Conservation (phyloP, 1,284 basidiomycete genomes). For the Lignosus rhinocerotis region DNA sequence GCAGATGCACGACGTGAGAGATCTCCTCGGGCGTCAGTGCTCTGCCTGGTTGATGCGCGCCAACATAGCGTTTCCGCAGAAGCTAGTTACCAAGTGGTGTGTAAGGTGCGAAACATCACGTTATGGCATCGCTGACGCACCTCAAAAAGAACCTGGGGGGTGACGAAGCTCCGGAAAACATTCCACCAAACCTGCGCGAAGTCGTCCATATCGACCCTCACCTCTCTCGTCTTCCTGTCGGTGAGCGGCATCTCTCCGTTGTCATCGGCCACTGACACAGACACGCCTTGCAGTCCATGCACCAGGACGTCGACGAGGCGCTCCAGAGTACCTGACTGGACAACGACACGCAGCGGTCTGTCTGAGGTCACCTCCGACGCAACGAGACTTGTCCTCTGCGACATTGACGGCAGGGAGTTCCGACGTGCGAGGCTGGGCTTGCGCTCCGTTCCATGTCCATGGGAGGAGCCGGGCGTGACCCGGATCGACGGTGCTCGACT, state of each 20-base stretch:
- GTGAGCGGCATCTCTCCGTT: slow-evolving; percentile 78
- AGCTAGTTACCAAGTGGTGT: slow-evolving; percentile 44
- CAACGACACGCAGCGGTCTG: slow-evolving; percentile 68
- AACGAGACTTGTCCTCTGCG: slow-evolving; percentile 58
- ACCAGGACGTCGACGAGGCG: slow-evolving; percentile 72
- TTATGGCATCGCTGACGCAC: slow-evolving; percentile 40
- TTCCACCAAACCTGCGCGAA: slow-evolving; percentile 80
- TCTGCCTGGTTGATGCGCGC: slow-evolving; percentile 38
- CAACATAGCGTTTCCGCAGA: slow-evolving; percentile 69
- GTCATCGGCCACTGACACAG: slow-evolving; percentile 78
- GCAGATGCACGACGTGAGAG: slow-evolving; percentile 32
- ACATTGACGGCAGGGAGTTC: slow-evolving; percentile 77
- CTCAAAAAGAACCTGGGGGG: slow-evolving; percentile 80
- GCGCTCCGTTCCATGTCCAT: slow-evolving; percentile 64
- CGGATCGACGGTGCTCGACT: slow-evolving; percentile 70
- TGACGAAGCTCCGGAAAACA: slow-evolving; percentile 75
- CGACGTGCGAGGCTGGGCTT: slow-evolving; percentile 72
- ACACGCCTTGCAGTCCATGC: slow-evolving; percentile 74
- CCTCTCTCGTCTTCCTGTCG: slow-evolving; percentile 66
- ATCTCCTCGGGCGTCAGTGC: slow-evolving; percentile 27
- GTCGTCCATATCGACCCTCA: slow-evolving; percentile 69
- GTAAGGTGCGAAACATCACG: slow-evolving; percentile 9
- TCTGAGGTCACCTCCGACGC: slow-evolving; percentile 60
- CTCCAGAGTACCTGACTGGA: slow-evolving; percentile 76
- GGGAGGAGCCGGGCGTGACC: slow-evolving; percentile 65